Base-by-base conservation (phyloP, 371 early-diverging fungal species). In the Mucor sp. region DNA sequence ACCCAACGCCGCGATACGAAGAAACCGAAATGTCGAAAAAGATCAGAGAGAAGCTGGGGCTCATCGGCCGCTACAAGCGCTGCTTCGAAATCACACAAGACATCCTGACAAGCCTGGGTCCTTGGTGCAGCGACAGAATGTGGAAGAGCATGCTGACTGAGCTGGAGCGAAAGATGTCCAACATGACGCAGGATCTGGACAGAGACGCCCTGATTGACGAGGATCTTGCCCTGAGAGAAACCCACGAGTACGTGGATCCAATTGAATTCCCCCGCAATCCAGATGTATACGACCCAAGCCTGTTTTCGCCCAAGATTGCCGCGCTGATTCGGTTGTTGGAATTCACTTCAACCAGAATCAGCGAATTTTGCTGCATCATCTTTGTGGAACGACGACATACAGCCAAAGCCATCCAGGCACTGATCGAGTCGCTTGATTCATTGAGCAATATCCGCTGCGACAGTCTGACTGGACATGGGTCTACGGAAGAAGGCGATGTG, bases 361-460 rank as follows among this genome's bases (percentile, higher is more conserved):
- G 74, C 0, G 77, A 85, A 3, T 91, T 95, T 70, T 91, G 95
- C 62, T 94, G 93, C 15, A 95, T 97, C 48, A 81, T 95, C 23
- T 97, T 97, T 74, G 91, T 91, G 4, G 83, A 90, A 63, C 84
- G 90, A 30, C 80, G 95, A 37, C 77, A 91, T 35, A 90, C 90
- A 0, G 96, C 95, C 0, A 70, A 84, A n/a, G 84, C 90, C 0
- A 69, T 97, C 0, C 67, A 81, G 27, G 48, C 76, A 15, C 47
- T 94, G 4, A 78, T 93, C 7, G 67, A 78, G 28, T 77, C 81
- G 11, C 35, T 68, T 9, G 60, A 67, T 35, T 65, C 68, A 7
- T 74, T 92, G 21, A 72, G 76, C 4, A 79, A 82, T 59, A 71
- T 92, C n/a, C 74, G 74, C 14, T 77, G 86, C 21, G 89, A 76